Conservation (phyloP, 1,139 yeast genomes). For the Chernovozyma aurita region DNA sequence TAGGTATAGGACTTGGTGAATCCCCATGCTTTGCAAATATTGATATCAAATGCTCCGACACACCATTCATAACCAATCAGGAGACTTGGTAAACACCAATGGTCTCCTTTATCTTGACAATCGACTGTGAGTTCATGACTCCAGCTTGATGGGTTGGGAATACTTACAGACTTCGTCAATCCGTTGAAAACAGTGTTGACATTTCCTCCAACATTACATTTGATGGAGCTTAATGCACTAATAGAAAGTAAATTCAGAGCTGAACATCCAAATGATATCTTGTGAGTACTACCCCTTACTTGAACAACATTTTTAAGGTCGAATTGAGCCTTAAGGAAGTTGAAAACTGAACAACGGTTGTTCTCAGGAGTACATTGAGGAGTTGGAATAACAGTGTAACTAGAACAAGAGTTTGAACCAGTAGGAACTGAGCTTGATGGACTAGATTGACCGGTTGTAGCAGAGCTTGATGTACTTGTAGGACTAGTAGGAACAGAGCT, state of each 20-base stretch:
- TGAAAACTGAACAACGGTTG: conserved; percentile 1
- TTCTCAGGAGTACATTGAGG: conserved; percentile 3
- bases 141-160: conserved; percentile 2
- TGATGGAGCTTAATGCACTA: conserved; percentile 1
- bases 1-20: conserved; percentile 1
- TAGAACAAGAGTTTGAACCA: not conserved
- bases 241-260: not conserved
- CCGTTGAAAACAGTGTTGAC: conserved; percentile 2
- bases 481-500: not conserved
- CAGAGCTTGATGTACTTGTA: not conserved
- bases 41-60: not conserved
- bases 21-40: conserved; percentile 1
- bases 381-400: not conserved
- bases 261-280: not conserved
- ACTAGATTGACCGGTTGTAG: conserved; percentile 1
- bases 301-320: not conserved
- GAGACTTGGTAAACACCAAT: conserved; percentile 5
- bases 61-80: conserved; percentile 5
- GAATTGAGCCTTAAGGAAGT: not conserved
- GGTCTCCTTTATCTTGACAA: conserved; percentile 1
- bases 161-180: not conserved
- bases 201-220: not conserved
- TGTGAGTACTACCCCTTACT: not conserved
- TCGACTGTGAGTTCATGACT: not conserved
- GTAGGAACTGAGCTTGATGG: conserved; percentile 2